phyloP scores from a whole-genome alignment of 2,329 filamentous ascomycete species.

The Colletotrichum horii region DNA sequence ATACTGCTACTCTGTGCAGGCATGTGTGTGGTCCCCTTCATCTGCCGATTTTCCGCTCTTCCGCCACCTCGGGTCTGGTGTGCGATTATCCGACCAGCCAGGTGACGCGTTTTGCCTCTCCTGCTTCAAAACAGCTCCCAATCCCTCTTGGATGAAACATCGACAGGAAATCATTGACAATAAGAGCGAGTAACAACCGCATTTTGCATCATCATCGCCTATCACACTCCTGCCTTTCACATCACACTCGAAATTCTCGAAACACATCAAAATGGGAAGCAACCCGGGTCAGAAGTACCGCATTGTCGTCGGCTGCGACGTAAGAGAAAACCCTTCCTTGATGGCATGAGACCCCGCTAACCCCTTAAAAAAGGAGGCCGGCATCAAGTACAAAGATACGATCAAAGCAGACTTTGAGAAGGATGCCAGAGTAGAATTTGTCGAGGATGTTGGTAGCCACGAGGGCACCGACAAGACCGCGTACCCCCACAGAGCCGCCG shows the following conservation, averaged over 20 bases:
- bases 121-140: not conserved
- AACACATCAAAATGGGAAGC: constrained; percentile 6
- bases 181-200: not conserved
- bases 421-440: constrained; percentile 68
- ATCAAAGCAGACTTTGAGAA: constrained; percentile 76
- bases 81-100: not conserved
- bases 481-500: constrained; percentile 80
- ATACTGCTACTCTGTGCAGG: not conserved
- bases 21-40: not conserved
- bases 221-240: not conserved
- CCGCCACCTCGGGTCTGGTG: not conserved
- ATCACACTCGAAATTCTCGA: not conserved
- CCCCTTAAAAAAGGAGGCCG: constrained; percentile 61
- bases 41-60: constrained; percentile 1
- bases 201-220: not conserved
- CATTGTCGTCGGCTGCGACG: constrained; percentile 60
- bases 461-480: constrained; percentile 74
- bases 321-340: constrained; percentile 34
- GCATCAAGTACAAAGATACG: constrained; percentile 78
- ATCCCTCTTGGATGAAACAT: not conserved
- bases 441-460: constrained; percentile 78
- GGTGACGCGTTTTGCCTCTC: not conserved
- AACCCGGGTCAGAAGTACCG: constrained; percentile 47
- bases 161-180: not conserved
- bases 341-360: not conserved